phyloP scores from a whole-genome alignment of 768 basidiomycete genomes.

The Boletus huronensis region DNA sequence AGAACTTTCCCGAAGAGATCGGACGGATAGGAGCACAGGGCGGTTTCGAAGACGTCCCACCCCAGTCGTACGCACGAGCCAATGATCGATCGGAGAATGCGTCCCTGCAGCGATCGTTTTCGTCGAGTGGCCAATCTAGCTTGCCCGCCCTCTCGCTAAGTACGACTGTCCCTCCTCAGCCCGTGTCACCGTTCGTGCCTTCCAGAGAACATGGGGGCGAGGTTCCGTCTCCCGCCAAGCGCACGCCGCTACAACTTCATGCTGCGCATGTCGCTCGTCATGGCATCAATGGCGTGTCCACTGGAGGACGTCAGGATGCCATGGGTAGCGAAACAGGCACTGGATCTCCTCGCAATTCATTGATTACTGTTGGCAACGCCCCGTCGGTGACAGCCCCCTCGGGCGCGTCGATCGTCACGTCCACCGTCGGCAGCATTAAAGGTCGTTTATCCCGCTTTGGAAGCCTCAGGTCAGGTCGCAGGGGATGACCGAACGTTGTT shows the following conservation, averaged over 20 bases:
- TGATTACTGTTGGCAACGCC: conserved; percentile 66
- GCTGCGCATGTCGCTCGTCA: conserved; percentile 79
- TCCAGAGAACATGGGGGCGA: conserved; percentile 21
- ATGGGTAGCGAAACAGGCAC: conserved; percentile 37
- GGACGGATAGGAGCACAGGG: conserved; percentile 61
- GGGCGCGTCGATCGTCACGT: conserved; percentile 57
- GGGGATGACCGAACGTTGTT: conserved; percentile 13
- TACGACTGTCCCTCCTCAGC: conserved; percentile 43
- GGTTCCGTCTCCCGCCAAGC: conserved; percentile 37
- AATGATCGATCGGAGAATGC: conserved; percentile 45
- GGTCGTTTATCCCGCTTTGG: conserved; percentile 76
- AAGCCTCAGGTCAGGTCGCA: conserved; percentile 56
- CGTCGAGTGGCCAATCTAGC: conserved; percentile 40
- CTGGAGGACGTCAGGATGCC: conserved; percentile 61
- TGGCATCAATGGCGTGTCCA: conserved; percentile 78
- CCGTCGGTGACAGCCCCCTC: conserved; percentile 35
- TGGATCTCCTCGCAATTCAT: conserved; percentile 69
- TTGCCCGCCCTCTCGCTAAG: conserved; percentile 52
- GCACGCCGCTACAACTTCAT: conserved; percentile 76
- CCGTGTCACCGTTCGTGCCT: conserved; percentile 35
- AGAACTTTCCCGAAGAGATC: conserved; percentile 83
- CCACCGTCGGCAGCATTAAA: conserved; percentile 65
- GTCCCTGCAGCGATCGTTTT: conserved; percentile 46
- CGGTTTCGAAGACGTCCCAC: conserved; percentile 45
- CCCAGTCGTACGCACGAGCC: conserved; percentile 39